phyloP scores from a whole-genome alignment of 768 basidiomycete genomes.

The Tulasnella sp. region DNA sequence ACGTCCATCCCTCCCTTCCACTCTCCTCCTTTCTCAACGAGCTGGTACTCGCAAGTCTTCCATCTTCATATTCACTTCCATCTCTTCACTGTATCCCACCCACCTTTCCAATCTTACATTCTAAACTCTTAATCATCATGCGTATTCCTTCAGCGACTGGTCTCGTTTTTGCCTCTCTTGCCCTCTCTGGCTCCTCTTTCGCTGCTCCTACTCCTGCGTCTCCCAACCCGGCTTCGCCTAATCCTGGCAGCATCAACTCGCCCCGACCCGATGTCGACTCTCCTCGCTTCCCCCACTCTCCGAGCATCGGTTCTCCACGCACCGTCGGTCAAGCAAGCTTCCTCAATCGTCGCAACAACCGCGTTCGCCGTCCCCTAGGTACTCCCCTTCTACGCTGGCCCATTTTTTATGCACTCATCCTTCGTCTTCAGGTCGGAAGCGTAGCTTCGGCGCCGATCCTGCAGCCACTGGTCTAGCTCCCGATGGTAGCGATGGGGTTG shows the following conservation, averaged over 20 bases:
- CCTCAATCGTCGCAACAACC: conserved; percentile 14
- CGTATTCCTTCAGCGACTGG: conserved; percentile 31
- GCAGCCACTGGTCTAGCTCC: neutral
- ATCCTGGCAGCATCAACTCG: conserved; percentile 25
- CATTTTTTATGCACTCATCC: neutral
- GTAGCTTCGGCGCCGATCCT: neutral
- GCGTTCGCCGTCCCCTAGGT: conserved; percentile 9
- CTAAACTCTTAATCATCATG: conserved; percentile 7
- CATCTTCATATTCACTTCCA: neutral
- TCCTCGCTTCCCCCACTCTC: conserved; percentile 4
- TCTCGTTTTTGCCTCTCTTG: conserved; percentile 30
- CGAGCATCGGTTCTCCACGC: neutral
- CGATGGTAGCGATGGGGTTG: neutral
- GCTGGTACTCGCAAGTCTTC: conserved; percentile 4
- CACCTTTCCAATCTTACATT: neutral
- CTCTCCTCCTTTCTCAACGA: neutral
- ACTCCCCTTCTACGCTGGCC: too few species aligned
- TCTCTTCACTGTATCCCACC: neutral
- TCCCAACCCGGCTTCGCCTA: conserved; percentile 27
- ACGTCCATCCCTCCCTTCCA: conserved; percentile 4
- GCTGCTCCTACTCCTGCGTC: conserved; percentile 31
- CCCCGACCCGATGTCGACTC: conserved; percentile 14
- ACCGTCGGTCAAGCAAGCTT: neutral
- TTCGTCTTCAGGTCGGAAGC: neutral
- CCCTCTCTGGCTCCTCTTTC: conserved; percentile 23